phyloP scores from a whole-genome alignment of 1,284 basidiomycete species.

The Apiotrichum akiyoshidainum region DNA sequence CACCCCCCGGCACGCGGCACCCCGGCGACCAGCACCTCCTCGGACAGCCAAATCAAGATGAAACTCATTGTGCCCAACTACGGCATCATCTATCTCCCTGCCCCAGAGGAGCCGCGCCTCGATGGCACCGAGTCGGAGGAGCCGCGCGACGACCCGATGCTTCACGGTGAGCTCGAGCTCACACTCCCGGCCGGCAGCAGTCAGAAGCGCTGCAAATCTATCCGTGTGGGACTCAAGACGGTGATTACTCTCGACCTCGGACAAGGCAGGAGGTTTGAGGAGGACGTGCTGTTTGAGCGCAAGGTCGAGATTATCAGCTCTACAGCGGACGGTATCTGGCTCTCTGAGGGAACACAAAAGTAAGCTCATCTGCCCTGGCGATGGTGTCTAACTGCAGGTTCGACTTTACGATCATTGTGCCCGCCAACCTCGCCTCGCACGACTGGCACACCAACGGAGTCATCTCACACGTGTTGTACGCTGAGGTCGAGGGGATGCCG shows the following conservation, averaged over 20 bases:
- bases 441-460: constrained; percentile 34
- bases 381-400: constrained; percentile 3
- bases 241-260: constrained; percentile 20
- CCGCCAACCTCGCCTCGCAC: constrained; percentile 28
- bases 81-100: constrained; percentile 15
- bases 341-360: constrained; percentile 27
- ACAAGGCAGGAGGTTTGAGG: constrained; percentile 8
- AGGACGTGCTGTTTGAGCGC: constrained; percentile 23
- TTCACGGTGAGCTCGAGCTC: constrained; percentile 20
- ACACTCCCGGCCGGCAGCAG: background rate
- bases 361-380: constrained; percentile 6
- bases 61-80: constrained; percentile 11
- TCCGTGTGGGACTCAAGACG: constrained; percentile 18
- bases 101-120: background rate
- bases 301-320: constrained; percentile 25
- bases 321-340: constrained; percentile 25
- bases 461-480: constrained; percentile 26
- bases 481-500: constrained; percentile 28
- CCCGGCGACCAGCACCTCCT: background rate
- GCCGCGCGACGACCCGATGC: constrained; percentile 16
- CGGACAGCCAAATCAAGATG: background rate
- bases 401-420: constrained; percentile 26
- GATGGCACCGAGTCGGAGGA: constrained; percentile 1
- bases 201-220: constrained; percentile 8
- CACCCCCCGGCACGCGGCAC: background rate